These are phyloP conservation scores for Pyrenophora tritici-repentis DNA, from an alignment of 2,329 filamentous ascomycete species.

Conservation along the genomic window DNA sequence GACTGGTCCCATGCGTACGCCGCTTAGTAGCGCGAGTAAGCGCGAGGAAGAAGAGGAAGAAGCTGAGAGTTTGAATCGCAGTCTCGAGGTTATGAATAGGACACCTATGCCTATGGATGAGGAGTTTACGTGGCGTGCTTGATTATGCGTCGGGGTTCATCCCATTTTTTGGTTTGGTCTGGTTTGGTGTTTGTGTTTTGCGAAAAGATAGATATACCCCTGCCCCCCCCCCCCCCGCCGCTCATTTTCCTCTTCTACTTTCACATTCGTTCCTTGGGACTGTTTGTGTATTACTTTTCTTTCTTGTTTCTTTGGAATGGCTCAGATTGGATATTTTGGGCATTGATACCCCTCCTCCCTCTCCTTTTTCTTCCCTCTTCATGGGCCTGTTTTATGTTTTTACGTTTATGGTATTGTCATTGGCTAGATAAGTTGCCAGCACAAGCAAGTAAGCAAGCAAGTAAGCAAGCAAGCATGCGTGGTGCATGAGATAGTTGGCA, in stretches of 20 bases:
- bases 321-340: background rate
- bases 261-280: background rate
- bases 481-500: background rate
- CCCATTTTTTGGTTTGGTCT: background rate
- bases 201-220: slow-evolving; percentile 1
- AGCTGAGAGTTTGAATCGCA: slow-evolving; percentile 34
- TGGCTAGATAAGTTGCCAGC: too few species aligned
- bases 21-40: slow-evolving; percentile 33
- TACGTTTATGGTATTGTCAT: background rate
- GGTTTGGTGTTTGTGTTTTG: background rate
- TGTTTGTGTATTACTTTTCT: background rate
- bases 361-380: background rate
- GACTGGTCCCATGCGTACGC: slow-evolving; percentile 43
- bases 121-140: slow-evolving; percentile 42
- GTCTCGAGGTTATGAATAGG: slow-evolving; percentile 35
- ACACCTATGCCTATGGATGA: slow-evolving; percentile 49
- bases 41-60: slow-evolving; percentile 44
- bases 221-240: too few species aligned
- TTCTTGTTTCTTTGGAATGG: background rate
- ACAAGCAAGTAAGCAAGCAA: too few species aligned
- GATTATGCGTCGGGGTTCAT: background rate
- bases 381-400: background rate
- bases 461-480: background rate
- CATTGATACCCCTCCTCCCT: background rate
- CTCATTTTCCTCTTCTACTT: background rate